phyloP scores from a whole-genome alignment of 1,284 basidiomycete genomes.

The Microbotryum intermedium region DNA sequence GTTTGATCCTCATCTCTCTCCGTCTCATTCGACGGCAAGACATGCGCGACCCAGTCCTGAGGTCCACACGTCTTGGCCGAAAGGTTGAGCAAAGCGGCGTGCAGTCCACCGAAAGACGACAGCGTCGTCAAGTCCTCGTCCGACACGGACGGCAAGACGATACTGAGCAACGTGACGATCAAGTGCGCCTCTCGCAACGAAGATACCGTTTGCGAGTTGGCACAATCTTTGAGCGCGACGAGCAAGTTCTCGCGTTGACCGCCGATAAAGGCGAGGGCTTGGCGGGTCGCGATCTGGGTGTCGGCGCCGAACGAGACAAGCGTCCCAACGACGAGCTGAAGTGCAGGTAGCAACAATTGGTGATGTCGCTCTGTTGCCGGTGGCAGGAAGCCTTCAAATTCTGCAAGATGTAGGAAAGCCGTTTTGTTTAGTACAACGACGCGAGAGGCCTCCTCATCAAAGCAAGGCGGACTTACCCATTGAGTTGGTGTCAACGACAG shows the following conservation, averaged over 20 bases:
- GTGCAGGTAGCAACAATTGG: constrained; percentile 71
- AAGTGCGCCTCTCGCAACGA: constrained; percentile 67
- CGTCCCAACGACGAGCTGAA: constrained; percentile 67
- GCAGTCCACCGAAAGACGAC: constrained; percentile 71
- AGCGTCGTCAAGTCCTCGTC: constrained; percentile 60
- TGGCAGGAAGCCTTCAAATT: constrained; percentile 75
- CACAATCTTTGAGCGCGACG: constrained; percentile 64
- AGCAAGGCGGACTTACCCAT: constrained; percentile 52
- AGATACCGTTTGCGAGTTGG: constrained; percentile 54
- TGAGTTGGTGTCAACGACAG: constrained; percentile 70
- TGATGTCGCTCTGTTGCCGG: constrained; percentile 80
- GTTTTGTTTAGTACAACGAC: background rate
- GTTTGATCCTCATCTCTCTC: constrained; percentile 54
- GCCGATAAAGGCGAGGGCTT: constrained; percentile 65
- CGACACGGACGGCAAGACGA: constrained; percentile 58
- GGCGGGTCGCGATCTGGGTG: constrained; percentile 50
- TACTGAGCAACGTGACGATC: constrained; percentile 59
- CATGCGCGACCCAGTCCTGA: constrained; percentile 51
- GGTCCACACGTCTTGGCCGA: constrained; percentile 65
- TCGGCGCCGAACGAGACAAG: constrained; percentile 47
- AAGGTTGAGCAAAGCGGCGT: constrained; percentile 66
- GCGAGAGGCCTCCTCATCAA: background rate
- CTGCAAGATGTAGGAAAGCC: constrained; percentile 42
- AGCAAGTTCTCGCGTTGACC: constrained; percentile 70
- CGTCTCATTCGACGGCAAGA: constrained; percentile 60